These are phyloP conservation scores for Setomelanomma holmii DNA, from an alignment of 2,329 filamentous ascomycete species.

Conservation along the genomic window DNA sequence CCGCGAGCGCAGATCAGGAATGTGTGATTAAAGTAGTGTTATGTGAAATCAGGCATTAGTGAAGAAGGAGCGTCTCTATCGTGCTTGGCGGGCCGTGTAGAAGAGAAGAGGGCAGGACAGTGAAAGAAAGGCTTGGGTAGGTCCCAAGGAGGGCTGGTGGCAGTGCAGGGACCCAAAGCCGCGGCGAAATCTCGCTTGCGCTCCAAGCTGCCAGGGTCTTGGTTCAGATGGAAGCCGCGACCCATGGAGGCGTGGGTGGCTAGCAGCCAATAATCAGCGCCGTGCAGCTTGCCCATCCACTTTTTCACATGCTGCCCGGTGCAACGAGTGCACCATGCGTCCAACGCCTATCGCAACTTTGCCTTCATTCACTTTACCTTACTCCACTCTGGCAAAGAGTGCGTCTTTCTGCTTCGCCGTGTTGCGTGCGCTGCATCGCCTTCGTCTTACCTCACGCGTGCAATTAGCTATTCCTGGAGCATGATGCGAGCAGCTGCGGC, in stretches of 20 bases:
- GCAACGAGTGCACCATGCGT: not conserved
- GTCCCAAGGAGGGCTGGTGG: slow-evolving; percentile 11
- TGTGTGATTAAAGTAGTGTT: slow-evolving; percentile 13
- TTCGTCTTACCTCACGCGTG: slow-evolving; percentile 17
- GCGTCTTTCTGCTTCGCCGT: not conserved
- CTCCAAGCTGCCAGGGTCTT: slow-evolving; percentile 4
- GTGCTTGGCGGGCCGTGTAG: slow-evolving; percentile 17
- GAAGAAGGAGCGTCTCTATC: slow-evolving; percentile 14
- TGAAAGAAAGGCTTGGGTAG: slow-evolving; percentile 18
- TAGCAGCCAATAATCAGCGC: slow-evolving; percentile 4
- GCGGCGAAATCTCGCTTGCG: slow-evolving; percentile 25
- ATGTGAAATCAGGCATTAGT: slow-evolving; percentile 17
- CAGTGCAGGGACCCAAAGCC: slow-evolving; percentile 20
- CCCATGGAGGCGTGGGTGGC: slow-evolving; percentile 5
- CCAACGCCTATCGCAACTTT: slow-evolving; percentile 3
- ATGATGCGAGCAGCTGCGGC: slow-evolving; percentile 5
- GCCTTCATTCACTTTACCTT: slow-evolving; percentile 1
- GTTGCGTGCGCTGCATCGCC: not conserved
- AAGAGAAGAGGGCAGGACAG: slow-evolving; percentile 16
- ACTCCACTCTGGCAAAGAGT: not conserved
- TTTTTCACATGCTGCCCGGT: slow-evolving; percentile 17
- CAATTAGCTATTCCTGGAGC: slow-evolving; percentile 9
- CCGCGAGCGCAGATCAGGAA: slow-evolving; percentile 8
- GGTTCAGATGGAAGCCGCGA: slow-evolving; percentile 4
- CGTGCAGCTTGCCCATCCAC: slow-evolving; percentile 2